Evolutionary conservation across 2,329 filamentous ascomycete genomes (phyloP).

Genomic region (Colletotrichum sp.): DNA sequence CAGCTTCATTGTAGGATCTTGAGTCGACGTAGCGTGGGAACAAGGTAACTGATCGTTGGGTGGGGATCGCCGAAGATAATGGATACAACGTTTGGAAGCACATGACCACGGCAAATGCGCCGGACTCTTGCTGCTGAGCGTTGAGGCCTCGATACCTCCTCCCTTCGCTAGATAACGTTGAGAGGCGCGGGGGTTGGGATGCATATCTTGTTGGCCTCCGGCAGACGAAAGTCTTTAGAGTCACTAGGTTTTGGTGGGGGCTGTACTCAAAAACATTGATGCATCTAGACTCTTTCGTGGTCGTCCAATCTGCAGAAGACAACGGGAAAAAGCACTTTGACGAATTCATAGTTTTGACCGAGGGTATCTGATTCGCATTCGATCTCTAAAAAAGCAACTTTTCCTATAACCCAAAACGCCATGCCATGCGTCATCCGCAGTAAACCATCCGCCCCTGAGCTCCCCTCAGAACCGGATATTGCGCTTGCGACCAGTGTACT

Average conservation of each 20-base stretch:
- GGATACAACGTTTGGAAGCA: too few species aligned
- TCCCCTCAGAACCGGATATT: slow-evolving; percentile 71
- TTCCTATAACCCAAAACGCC: slow-evolving; percentile 24
- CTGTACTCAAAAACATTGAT: too few species aligned
- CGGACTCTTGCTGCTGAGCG: accelerated
- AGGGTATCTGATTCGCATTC: slow-evolving; percentile 22
- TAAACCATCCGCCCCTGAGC: background rate
- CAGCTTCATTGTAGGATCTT: accelerated
- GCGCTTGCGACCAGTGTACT: slow-evolving; percentile 92
- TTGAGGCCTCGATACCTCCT: too few species aligned
- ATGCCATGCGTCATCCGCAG: slow-evolving; percentile 15
- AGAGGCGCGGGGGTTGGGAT: background rate
- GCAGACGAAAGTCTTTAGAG: background rate
- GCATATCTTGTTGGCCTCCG: background rate
- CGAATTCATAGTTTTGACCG: background rate
- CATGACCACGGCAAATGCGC: too few species aligned
- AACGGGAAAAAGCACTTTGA: background rate
- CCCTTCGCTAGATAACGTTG: too few species aligned
- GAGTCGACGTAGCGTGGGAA: too few species aligned
- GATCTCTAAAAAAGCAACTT: slow-evolving; percentile 7
- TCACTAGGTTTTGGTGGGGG: too few species aligned
- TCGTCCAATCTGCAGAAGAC: background rate
- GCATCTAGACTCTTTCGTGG: too few species aligned
- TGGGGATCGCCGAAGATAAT: too few species aligned
- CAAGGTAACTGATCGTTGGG: too few species aligned